Base-by-base conservation (phyloP, 1,284 basidiomycete species). In the Trichosporon ovoides region DNA sequence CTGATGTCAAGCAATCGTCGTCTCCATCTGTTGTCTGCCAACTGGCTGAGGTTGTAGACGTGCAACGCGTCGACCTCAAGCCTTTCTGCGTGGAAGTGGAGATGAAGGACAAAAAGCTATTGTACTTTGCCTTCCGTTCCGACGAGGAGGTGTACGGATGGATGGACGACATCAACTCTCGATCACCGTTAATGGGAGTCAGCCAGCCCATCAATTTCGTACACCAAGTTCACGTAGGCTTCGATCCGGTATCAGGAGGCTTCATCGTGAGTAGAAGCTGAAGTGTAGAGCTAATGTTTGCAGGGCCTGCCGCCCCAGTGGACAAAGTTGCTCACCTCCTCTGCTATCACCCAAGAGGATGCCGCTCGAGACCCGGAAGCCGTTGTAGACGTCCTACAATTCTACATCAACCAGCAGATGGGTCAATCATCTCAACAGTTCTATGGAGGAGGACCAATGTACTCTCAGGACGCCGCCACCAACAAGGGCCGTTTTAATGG, bases 171-270 rank as follows among this genome's bases (percentile, higher is more conserved):
- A 88, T 98, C 60, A 97, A 98, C 77, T 86, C 85, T 7, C 84
- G 93, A 54, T 91, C 89, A 66, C 92, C 94, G 0, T 81, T 95
- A 50, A 90, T 92, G 86, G 92, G 93, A 37, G 90, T 95, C 19
- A 88, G 88, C 70, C 88, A 88, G 65, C 95, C 95, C 0, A 97
- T 92, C 16, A 94, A 98, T 78, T 98, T 98, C 72, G 91, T 96
- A 1, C 95, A 98, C 79, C 91, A 96, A 75, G 92, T 98, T 3
- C 95, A 98, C 75, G 95, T 98, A 61, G 94, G 94, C 7, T 98
- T 96, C 69, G 95, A 98, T 77, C 91, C 93, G 0, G 82, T 91
- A 48, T 89, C 88, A 36, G 94, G 95, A 14, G 91, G 87, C 7
- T 97, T 97, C 76, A 97, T 92, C 7, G 89, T 89, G 70, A 67